A percentile compares a stretch with the other conserved stretches of the same genome.
Conservation (phyloP, 192 early-diverging fungal species). For the Gigaspora rosea region DNA sequence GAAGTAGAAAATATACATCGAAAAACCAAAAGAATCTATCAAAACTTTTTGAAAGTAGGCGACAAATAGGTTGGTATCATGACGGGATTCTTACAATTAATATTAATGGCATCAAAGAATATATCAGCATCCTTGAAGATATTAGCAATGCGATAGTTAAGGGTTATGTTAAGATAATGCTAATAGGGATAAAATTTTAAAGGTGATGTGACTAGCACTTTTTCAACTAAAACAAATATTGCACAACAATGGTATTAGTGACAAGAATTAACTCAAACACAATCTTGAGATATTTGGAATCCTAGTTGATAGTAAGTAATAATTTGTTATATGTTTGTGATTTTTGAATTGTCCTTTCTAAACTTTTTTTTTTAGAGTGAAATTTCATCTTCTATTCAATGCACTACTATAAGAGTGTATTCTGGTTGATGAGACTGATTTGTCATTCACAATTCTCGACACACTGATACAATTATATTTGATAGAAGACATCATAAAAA, state of each 20-base stretch:
- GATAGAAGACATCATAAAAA: constrained; percentile 24
- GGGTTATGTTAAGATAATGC: neutral
- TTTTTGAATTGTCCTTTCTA: constrained; percentile 5
- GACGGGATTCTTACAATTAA: constrained; percentile 22
- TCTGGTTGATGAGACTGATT: constrained; percentile 17
- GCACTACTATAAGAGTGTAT: constrained; percentile 19
- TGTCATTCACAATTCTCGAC: constrained; percentile 7
- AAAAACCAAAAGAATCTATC: constrained; percentile 13
- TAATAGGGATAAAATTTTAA: constrained; percentile 15
- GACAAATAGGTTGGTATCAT: constrained; percentile 23
- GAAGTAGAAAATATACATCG: constrained; percentile 19
- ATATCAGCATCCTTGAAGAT: constrained; percentile 12
- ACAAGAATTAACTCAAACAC: neutral
- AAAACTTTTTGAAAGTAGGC: neutral
- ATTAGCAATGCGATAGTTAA: constrained; percentile 6
- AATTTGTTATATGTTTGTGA: constrained; percentile 12
- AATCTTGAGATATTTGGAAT: constrained; percentile 15
- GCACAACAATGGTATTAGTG: neutral
- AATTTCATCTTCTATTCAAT: constrained; percentile 25
- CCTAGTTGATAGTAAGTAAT: constrained; percentile 24
- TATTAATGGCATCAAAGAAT: constrained; percentile 15
- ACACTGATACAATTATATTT: constrained; percentile 12
- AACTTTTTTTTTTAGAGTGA: constrained; percentile 9
- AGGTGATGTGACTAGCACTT: constrained; percentile 14
- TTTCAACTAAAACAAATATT: constrained; percentile 15